Evolutionary conservation across 371 early-diverging fungal genomes (phyloP).

Genomic region (Capillidium heterosporum): DNA sequence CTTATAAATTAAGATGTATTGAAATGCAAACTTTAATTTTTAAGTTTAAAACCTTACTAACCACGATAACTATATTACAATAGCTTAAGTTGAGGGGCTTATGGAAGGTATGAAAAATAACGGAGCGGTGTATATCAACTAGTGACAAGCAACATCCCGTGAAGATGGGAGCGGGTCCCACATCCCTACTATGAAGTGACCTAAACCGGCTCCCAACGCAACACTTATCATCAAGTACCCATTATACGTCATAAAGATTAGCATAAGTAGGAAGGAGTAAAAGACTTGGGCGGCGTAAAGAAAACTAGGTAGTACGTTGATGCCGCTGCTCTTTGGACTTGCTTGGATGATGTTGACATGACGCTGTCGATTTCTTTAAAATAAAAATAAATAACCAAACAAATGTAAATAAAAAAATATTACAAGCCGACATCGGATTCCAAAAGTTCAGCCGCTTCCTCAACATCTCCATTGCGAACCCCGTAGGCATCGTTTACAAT

Average conservation of each 20-base stretch:
- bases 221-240: conserved; percentile 52
- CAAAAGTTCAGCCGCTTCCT: conserved; percentile 7
- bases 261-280: conserved; percentile 59
- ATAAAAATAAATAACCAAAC: neutral
- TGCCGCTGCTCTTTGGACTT: neutral
- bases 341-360: neutral
- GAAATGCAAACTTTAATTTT: too few relatives aligned
- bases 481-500: neutral
- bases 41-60: too few relatives aligned
- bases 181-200: conserved; percentile 20
- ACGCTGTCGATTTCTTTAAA: neutral
- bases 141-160: too few relatives aligned
- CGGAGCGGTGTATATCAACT: too few relatives aligned
- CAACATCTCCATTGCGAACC: conserved; percentile 6
- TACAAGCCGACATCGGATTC: neutral
- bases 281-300: conserved; percentile 43
- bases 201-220: conserved; percentile 48
- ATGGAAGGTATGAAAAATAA: too few relatives aligned
- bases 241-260: conserved; percentile 79
- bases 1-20: too few relatives aligned
- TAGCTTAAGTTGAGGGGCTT: too few relatives aligned
- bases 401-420: neutral
- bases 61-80: too few relatives aligned
- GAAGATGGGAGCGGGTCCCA: too few relatives aligned
- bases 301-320: conserved; percentile 17